Percentiles rank a stretch among this genome's conserved stretches.
Conservation (phyloP, 2,329 filamentous ascomycete genomes). For the Botryosphaeria dothidea region DNA sequence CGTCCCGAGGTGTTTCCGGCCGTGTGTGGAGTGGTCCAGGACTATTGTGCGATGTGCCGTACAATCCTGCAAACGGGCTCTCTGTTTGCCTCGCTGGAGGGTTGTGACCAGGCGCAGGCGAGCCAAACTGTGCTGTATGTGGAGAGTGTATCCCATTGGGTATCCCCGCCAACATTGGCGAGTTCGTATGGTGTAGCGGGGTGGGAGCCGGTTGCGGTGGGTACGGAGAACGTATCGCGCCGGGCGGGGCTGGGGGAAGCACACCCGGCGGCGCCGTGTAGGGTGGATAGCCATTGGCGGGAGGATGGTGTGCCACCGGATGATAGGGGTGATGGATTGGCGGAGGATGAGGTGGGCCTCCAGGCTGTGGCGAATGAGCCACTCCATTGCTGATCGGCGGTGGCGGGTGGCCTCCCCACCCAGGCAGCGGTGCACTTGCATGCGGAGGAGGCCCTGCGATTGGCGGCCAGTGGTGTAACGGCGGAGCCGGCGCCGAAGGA, state of each 20-base stretch:
- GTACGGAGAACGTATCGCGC: conserved; percentile 29
- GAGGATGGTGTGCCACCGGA: conserved; percentile 28
- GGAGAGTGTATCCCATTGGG: conserved; percentile 24
- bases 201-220: conserved; percentile 31
- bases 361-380: conserved; percentile 29
- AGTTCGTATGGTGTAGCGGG: conserved; percentile 33
- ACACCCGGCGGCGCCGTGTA: conserved; percentile 31
- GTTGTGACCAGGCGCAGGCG: conserved; percentile 17
- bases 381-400: conserved; percentile 33
- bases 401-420: conserved; percentile 29
- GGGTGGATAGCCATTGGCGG: conserved; percentile 36
- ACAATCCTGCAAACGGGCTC: conserved; percentile 31
- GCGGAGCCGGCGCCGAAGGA: conserved; percentile 24
- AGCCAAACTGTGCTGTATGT: conserved; percentile 25
- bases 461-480: conserved; percentile 27
- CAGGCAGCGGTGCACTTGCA: conserved; percentile 30
- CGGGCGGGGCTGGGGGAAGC: conserved; percentile 32
- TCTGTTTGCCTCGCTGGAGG: conserved; percentile 31
- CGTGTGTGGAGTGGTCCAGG: conserved; percentile 26
- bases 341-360: conserved; percentile 23
- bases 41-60: not conserved
- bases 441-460: conserved; percentile 25
- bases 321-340: conserved; percentile 34
- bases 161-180: conserved; percentile 25
- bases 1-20: conserved; percentile 36